phyloP scores from a whole-genome alignment of 2,329 filamentous ascomycete genomes.

The Ceratocystis destructans region DNA sequence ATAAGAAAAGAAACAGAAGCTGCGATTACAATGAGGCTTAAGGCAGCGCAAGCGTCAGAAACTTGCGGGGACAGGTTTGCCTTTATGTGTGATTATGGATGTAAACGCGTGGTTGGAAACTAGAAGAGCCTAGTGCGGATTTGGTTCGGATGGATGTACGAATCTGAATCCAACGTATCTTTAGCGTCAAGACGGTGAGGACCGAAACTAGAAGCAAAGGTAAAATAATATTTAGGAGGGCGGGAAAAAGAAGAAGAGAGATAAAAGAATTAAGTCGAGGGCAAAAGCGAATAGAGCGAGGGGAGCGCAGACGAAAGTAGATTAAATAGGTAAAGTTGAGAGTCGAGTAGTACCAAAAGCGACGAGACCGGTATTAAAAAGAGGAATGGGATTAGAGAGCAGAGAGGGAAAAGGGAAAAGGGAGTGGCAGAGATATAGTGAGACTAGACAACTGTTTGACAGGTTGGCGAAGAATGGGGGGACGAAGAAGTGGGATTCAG shows the following conservation, averaged over 20 bases:
- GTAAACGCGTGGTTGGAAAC: slow-evolving; percentile 1
- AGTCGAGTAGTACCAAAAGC: not conserved
- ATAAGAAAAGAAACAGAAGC: not conserved
- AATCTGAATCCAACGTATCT: slow-evolving; percentile 8
- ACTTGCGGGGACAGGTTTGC: not conserved
- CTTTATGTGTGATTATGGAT: slow-evolving; percentile 3
- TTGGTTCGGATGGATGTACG: not conserved
- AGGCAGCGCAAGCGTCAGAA: not conserved
- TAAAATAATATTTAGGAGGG: not conserved
- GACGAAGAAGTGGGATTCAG: not conserved
- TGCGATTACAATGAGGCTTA: not conserved
- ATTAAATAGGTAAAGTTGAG: not conserved
- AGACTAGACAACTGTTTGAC: not conserved
- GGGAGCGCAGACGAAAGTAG: not conserved
- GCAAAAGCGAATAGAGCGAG: not conserved
- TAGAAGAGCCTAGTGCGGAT: not conserved
- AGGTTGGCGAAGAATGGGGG: too few species aligned
- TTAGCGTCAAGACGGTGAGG: slow-evolving; percentile 6
- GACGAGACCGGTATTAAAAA: not conserved
- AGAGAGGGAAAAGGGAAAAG: not conserved
- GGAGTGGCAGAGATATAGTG: not conserved
- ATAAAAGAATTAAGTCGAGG: not conserved
- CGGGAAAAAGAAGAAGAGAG: slow-evolving; percentile 1
- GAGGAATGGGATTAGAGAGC: not conserved
- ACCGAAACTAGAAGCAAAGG: not conserved